Evolutionary conservation across 2,329 filamentous ascomycete genomes (phyloP), one percentile per base, ranked within the genome.

Genomic region (Lecanoromycetidae sp.): DNA sequence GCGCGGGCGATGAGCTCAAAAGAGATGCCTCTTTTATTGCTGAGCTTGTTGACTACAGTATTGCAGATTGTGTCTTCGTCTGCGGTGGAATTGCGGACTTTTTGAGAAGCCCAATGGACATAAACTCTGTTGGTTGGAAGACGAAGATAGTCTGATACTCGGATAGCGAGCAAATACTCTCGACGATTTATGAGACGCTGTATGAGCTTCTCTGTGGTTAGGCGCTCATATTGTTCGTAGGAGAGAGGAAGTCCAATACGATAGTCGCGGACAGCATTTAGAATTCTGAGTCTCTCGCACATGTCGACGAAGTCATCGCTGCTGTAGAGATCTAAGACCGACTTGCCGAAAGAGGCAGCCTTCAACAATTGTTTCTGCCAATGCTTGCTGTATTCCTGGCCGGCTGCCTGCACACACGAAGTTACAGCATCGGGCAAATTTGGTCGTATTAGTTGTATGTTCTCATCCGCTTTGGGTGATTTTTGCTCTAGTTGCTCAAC

Each of bases 231-330:
- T 63, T 98, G 90, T 53, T 95, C 88, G 60, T 91, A 94, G 3
- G 88, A 94, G 4, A 98, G 64, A 0, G 90, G 87, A 19, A 98
- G 70, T 2, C 91, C 91, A 44, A 96, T 76, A 57, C 93, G 84
- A 61, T 91, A 96, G 63, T 84, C 93, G 43, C 91, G 80, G 10
- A 90, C 84, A 5, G 90, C 90, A 57, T 95, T 96, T 39, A 98
- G 72, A 0, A 98, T 88, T 13, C 91, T 82, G 13, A 98, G 68
- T 1, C 82, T 91, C 63, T 98, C 90, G 56, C 87, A 94, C 82
- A 95, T 96, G 53, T 96, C 90, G 45, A 98, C 91, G 65, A 96
- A 98, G 55, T 98, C 90, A 59, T 98, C 91, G 60, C 88, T 95
- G 64, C 91, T 95, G 66, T 96, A 98, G 10, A 96, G 80, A 58